phyloP scores from a whole-genome alignment of 192 early-diverging fungal genomes.

The Lunasporangiospora selenospora region DNA sequence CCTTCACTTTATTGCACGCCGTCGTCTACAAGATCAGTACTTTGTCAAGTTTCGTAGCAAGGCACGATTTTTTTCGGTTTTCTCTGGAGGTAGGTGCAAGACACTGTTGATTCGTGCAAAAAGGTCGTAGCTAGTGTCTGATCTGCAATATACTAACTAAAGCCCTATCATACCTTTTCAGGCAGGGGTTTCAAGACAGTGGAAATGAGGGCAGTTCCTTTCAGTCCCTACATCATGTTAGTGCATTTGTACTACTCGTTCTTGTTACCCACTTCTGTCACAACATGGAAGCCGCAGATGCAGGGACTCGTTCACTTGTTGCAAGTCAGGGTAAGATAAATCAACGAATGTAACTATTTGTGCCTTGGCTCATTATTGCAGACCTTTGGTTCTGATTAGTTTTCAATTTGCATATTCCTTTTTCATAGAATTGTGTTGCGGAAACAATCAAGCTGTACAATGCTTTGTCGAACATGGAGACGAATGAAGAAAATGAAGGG shows the following conservation, averaged over 20 bases:
- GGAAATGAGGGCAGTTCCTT: conserved; percentile 14
- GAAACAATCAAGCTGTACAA: too few species aligned
- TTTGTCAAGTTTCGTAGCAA: conserved; percentile 7
- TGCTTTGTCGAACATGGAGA: too few species aligned
- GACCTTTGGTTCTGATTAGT: not conserved
- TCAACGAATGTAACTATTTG: not conserved
- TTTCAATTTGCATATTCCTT: not conserved
- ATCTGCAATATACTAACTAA: not conserved
- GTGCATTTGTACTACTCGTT: conserved; percentile 14
- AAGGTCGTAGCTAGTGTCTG: not conserved
- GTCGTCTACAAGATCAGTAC: conserved; percentile 30
- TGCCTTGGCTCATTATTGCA: conserved; percentile 6
- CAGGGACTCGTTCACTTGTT: conserved; percentile 31
- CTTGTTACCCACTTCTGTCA: conserved; percentile 14
- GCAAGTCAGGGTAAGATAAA: conserved; percentile 26
- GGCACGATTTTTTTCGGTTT: conserved; percentile 36
- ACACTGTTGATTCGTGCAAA: not conserved
- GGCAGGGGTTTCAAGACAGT: conserved; percentile 38
- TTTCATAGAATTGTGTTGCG: too few species aligned
- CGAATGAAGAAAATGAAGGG: too few species aligned
- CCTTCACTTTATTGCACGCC: conserved; percentile 31
- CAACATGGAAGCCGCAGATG: conserved; percentile 17
- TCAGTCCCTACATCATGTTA: conserved; percentile 19
- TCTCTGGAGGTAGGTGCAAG: conserved; percentile 35
- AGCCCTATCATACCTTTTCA: conserved; percentile 1